Conservation (phyloP, 116 monocot genomes). For the Dioscorea cayenensis region DNA sequence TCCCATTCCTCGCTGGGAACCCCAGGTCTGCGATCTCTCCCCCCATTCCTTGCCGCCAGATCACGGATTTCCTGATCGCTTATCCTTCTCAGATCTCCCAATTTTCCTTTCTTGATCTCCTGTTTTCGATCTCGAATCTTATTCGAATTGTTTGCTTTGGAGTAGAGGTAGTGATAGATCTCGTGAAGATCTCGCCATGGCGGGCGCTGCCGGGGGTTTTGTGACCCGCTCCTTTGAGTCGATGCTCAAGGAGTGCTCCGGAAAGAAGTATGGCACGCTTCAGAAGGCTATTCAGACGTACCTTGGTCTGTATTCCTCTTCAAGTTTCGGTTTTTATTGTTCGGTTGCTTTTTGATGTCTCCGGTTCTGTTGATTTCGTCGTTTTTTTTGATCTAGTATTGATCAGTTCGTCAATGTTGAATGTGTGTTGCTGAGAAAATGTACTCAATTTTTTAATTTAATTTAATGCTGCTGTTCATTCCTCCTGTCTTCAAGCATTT, state of each 20-base stretch:
- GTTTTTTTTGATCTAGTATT: background rate
- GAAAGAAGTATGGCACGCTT: constrained; percentile 60
- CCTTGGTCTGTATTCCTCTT: constrained; percentile 47
- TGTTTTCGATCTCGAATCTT: background rate
- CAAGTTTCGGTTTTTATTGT: background rate
- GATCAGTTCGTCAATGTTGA: no score
- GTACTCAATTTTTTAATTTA: background rate
- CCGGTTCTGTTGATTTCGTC: background rate
- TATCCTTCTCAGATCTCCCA: background rate
- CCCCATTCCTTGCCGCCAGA: background rate
- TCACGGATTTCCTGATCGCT: background rate
- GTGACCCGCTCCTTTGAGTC: constrained; percentile 82
- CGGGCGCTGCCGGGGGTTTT: constrained; percentile 88
- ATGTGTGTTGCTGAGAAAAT: background rate
- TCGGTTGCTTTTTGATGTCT: background rate
- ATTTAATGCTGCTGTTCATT: background rate
- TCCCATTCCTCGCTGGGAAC: no score
- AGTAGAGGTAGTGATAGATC: background rate
- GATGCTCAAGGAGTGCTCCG: constrained; percentile 87
- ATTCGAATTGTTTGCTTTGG: background rate
- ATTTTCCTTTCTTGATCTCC: background rate
- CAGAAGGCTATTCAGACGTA: constrained; percentile 73
- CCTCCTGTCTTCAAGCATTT: background rate
- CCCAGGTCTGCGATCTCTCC: background rate
- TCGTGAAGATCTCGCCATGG: constrained; percentile 27